Evolutionary conservation across 2,329 filamentous ascomycete genomes (phyloP).

Genomic region (Periconia digitata): DNA sequence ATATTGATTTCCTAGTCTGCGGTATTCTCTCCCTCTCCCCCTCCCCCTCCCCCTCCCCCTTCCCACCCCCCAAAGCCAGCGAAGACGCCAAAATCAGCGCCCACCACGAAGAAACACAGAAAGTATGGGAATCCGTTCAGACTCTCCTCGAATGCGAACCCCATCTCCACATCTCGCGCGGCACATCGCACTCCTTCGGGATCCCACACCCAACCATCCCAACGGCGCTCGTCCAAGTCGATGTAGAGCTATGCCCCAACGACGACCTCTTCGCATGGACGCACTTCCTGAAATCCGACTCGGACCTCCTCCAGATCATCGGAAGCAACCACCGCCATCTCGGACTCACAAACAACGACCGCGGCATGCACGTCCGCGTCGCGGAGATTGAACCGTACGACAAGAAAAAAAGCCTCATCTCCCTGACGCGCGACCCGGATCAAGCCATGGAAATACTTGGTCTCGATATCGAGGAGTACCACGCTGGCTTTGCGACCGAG

Average conservation of each 20-base stretch:
- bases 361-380: constrained; percentile 66
- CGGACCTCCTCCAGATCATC: constrained; percentile 70
- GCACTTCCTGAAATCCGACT: constrained; percentile 69
- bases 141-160: constrained; percentile 52
- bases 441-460: constrained; percentile 65
- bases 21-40: constrained; percentile 8
- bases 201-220: constrained; percentile 44
- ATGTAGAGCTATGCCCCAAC: constrained; percentile 60
- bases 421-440: constrained; percentile 60
- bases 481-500: constrained; percentile 56
- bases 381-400: constrained; percentile 66
- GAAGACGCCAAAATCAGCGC: constrained; percentile 11
- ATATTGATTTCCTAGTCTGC: constrained; percentile 69
- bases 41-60: too few species aligned
- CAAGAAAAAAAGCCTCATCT: constrained; percentile 59
- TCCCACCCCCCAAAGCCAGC: too few species aligned
- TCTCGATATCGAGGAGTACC: constrained; percentile 55
- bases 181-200: constrained; percentile 49
- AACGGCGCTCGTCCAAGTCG: constrained; percentile 65
- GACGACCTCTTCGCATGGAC: constrained; percentile 57
- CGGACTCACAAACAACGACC: constrained; percentile 67
- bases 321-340: constrained; percentile 64
- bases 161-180: constrained; percentile 19
- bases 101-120: too few species aligned
- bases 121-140: constrained; percentile 39